Conservation (phyloP, 1,284 basidiomycete species). For the Chiua sp. region DNA sequence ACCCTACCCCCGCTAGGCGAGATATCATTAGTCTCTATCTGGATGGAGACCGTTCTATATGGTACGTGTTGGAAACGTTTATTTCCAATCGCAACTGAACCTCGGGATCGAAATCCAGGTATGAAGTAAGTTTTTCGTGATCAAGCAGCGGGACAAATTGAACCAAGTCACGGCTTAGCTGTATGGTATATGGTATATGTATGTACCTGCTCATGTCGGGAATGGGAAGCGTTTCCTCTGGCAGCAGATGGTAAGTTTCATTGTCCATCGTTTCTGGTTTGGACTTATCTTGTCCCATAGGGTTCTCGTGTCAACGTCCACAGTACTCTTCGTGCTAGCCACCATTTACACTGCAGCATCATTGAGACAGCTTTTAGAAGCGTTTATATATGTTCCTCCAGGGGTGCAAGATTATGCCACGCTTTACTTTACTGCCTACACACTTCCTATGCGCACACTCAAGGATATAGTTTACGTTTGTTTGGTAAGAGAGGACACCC, state of each 20-base stretch:
- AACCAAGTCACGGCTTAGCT: constrained; percentile 8
- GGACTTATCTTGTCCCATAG: background rate
- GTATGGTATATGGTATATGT: constrained; percentile 18
- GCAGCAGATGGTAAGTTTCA: constrained; percentile 9
- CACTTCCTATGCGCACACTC: constrained; percentile 18
- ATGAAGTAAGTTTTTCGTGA: constrained; percentile 10
- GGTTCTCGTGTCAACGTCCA: constrained; percentile 21
- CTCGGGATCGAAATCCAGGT: background rate
- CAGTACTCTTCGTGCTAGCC: constrained; percentile 16
- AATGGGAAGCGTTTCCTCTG: background rate
- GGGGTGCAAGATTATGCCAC: constrained; percentile 10
- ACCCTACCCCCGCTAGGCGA: constrained; percentile 16
- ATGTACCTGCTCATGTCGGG: constrained; percentile 21
- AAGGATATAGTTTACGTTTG: constrained; percentile 19
- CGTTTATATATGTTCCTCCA: constrained; percentile 17
- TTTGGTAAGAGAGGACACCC: constrained; percentile 7
- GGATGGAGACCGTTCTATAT: constrained; percentile 24
- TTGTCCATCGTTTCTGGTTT: background rate
- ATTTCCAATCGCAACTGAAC: no score
- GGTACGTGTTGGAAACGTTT: constrained; percentile 4
- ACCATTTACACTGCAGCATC: constrained; percentile 17
- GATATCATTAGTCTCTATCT: constrained; percentile 22
- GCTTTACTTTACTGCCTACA: constrained; percentile 16
- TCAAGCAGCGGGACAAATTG: background rate
- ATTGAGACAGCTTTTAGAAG: constrained; percentile 20